phyloP scores from a whole-genome alignment of 2,329 filamentous ascomycete species.

The Ascochyta viciae-villosae region DNA sequence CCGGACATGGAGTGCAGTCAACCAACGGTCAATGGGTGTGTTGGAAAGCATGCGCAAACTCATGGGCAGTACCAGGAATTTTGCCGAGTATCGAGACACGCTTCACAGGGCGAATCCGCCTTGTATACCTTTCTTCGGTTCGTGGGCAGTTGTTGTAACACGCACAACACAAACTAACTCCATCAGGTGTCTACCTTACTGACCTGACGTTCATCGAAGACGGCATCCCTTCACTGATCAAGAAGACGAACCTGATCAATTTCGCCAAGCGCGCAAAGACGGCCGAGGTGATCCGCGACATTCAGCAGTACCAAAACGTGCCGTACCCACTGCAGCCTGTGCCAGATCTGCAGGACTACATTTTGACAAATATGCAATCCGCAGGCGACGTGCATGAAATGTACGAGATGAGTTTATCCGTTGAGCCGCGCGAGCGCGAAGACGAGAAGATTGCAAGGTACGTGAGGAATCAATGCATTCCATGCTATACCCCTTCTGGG shows the following conservation, averaged over 20 bases:
- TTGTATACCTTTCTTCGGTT: constrained; percentile 98
- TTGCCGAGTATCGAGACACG: constrained; percentile 93
- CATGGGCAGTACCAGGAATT: constrained; percentile 98
- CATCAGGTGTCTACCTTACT: constrained; percentile 87
- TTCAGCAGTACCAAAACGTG: constrained; percentile 98
- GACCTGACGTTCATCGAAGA: constrained; percentile 99
- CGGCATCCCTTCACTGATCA: constrained; percentile 93
- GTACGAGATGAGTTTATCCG: constrained; percentile 94
- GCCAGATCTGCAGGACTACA: constrained; percentile 93
- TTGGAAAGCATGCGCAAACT: constrained; percentile 91
- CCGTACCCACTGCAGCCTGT: constrained; percentile 93
- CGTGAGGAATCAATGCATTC: constrained; percentile 19
- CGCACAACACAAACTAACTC: constrained; percentile 25
- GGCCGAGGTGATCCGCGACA: constrained; percentile 96
- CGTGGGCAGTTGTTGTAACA: constrained; percentile 31
- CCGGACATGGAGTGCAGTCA: constrained; percentile 93
- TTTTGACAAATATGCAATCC: constrained; percentile 92
- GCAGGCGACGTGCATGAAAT: constrained; percentile 98
- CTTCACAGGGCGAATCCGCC: constrained; percentile 92
- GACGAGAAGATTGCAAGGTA: constrained; percentile 99
- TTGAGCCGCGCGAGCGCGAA: constrained; percentile 94
- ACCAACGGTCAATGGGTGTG: constrained; percentile 78
- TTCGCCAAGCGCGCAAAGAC: constrained; percentile 98
- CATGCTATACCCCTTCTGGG: constrained; percentile 14
- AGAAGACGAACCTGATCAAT: constrained; percentile 96